These are phyloP conservation scores for Diaporthe capsici DNA, from an alignment of 2,329 filamentous ascomycete species.

Conservation along the genomic window DNA sequence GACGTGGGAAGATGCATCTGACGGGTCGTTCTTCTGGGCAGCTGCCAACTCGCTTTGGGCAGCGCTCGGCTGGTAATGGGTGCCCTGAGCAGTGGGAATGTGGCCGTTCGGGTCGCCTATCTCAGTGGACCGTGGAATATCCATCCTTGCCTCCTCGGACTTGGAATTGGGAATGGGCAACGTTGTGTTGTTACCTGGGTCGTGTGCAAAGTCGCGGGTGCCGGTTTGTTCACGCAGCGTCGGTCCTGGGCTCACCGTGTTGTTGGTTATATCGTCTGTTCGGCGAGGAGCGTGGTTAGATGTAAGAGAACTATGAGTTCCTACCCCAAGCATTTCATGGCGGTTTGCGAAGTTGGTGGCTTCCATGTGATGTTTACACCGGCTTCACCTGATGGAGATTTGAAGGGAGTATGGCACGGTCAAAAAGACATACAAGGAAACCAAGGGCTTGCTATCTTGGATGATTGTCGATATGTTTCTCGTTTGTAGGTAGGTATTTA, in stretches of 20 bases:
- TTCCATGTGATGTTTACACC: conserved; percentile 4
- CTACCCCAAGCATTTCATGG: conserved; percentile 9
- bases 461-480: not conserved
- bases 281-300: not conserved
- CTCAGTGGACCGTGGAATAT: not conserved
- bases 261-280: not conserved
- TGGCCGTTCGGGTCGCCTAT: conserved; percentile 30
- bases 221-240: not conserved
- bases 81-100: conserved; percentile 17
- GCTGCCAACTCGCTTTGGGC: not conserved
- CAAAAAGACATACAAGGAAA: not conserved
- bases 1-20: not conserved
- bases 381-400: not conserved
- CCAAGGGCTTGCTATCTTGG: not conserved
- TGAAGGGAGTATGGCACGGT: no score
- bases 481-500: not conserved
- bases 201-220: not conserved
- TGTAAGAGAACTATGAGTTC: not conserved
- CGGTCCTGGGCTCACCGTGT: conserved; percentile 4
- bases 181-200: not conserved
- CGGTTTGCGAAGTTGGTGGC: conserved; percentile 17
- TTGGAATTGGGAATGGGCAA: not conserved
- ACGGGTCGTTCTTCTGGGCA: not conserved
- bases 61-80: not conserved
- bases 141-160: not conserved